Conservation (phyloP, 352 stramenopile genomes). For the Phytopythium montanum region DNA sequence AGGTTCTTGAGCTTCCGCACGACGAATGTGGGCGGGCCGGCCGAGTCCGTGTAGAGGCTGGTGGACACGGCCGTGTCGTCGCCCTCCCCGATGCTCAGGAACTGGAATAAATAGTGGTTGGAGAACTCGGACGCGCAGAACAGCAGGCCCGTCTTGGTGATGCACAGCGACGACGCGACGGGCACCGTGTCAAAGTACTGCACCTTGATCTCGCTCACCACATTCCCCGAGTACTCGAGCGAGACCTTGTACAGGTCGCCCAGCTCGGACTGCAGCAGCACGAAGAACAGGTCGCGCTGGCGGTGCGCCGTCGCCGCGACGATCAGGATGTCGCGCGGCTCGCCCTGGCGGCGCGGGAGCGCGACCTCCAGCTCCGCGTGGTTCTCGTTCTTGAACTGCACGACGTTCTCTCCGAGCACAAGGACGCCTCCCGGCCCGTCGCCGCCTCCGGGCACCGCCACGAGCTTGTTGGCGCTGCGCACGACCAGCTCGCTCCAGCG, state of each 20-base stretch:
- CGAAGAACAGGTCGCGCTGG: constrained; percentile 96
- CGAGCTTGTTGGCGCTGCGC: constrained; percentile 92
- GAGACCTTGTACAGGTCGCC: constrained; percentile 99
- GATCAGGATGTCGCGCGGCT: constrained; percentile 89
- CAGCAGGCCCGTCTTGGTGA: constrained; percentile 97
- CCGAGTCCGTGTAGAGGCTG: constrained; percentile 69
- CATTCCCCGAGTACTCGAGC: constrained; percentile 81
- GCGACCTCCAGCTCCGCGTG: constrained; percentile 73
- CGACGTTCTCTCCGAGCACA: constrained; percentile 95
- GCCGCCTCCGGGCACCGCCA: constrained; percentile 82
- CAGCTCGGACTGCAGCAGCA: constrained; percentile 96
- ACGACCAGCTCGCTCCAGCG: constrained; percentile 90
- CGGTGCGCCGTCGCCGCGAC: constrained; percentile 92
- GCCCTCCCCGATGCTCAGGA: constrained; percentile 95
- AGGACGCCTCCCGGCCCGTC: constrained; percentile 92
- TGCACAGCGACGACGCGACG: constrained; percentile 92
- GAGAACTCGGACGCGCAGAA: constrained; percentile 97
- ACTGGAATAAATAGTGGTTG: constrained; percentile 98
- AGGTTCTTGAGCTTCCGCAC: constrained; percentile 90
- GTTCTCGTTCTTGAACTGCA: constrained; percentile 97
- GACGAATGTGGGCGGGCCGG: constrained; percentile 56
- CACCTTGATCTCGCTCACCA: constrained; percentile 84
- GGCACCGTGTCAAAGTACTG: constrained; percentile 98
- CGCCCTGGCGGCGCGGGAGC: constrained; percentile 76
- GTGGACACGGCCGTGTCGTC: constrained; percentile 76